phyloP scores from a whole-genome alignment of 1,284 basidiomycete genomes.

The Earliella scabrosa region DNA sequence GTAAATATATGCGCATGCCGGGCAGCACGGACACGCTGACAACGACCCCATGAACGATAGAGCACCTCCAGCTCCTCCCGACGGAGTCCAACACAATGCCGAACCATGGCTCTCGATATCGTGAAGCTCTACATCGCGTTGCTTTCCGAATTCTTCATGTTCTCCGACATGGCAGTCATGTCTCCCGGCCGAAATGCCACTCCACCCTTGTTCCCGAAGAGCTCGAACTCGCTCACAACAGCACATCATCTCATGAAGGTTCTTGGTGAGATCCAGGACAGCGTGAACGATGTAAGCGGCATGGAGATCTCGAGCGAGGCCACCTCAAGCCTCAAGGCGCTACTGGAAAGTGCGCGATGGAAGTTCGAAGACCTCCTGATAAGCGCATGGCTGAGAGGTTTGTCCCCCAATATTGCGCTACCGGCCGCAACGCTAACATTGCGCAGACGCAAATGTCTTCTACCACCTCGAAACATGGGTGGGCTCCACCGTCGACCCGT shows the following conservation, averaged over 20 bases:
- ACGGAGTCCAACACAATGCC: constrained; percentile 84
- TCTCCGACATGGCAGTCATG: constrained; percentile 79
- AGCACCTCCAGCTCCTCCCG: constrained; percentile 40
- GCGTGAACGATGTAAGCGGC: constrained; percentile 78
- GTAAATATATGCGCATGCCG: constrained; percentile 43
- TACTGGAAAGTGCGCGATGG: constrained; percentile 88
- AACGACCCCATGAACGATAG: constrained; percentile 12
- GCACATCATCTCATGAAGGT: constrained; percentile 82
- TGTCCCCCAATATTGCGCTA: constrained; percentile 14
- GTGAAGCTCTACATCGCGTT: constrained; percentile 87
- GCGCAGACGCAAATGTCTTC: constrained; percentile 84
- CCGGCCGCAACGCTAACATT: background rate
- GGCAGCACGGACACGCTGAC: background rate
- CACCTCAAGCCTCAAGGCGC: constrained; percentile 64
- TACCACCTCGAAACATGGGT: constrained; percentile 90
- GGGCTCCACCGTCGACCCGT: constrained; percentile 57
- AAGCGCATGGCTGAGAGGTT: constrained; percentile 84
- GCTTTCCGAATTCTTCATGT: constrained; percentile 88
- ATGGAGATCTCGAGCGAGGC: constrained; percentile 86
- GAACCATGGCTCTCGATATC: constrained; percentile 90
- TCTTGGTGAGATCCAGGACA: constrained; percentile 85
- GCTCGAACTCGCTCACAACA: constrained; percentile 84
- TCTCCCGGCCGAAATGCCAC: constrained; percentile 41
- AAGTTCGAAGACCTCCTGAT: constrained; percentile 86
- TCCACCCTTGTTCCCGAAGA: constrained; percentile 73